Base-by-base conservation (phyloP, 2,329 filamentous ascomycete genomes). In the Hyphodiscus sp. region DNA sequence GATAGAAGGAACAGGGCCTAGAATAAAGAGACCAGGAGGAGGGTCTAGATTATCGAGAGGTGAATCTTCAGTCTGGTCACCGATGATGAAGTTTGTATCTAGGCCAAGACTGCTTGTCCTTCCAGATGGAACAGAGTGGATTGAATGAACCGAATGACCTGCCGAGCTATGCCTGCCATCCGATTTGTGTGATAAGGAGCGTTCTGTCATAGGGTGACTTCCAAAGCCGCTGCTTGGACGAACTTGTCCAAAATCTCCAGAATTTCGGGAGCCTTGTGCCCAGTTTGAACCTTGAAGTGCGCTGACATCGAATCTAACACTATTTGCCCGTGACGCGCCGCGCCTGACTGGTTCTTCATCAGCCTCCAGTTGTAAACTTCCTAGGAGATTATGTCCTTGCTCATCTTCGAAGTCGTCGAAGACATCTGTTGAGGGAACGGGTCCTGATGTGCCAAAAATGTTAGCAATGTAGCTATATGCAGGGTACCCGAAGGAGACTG, bases 281-380 rank as follows among this genome's bases (percentile, higher is more conserved):
- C 94, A 95, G 69, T 91, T 81, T 9, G 82, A 91, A 47, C 89
- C 87, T 63, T 96, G 91, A 63, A 96, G 83, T 15, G 92, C 91
- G 66, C 90, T 96, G 69, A 97, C 92, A 67, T 97, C 94, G 65
- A 99, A 99, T 41, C 94, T 88, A 62, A 99, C 94, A 67, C 94
- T 97, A 68, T 97, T 97, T 47, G 94, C 92, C 63, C 94, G 82
- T 18, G 94, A 99, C 18, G 90, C 89, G 51, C 94, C 89, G 58
- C 92, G 82, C 41, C 90, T 83, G 53, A 90, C 85, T 30, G 88
- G 88, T 67, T 91, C 87, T 58, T 97, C 91, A 58, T 96, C 91
- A 5, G 86, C 80, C 59, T 96, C 92, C 7, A 97, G 77, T 55
- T 91, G 89, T 54, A 96, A 78, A 51, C 87, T 89, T 49, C 85